Percentiles rank a stretch among this genome's conserved stretches.
Evolutionary conservation across 2,329 filamentous ascomycete species (phyloP).

Genomic region (Canariomyces notabilis): DNA sequence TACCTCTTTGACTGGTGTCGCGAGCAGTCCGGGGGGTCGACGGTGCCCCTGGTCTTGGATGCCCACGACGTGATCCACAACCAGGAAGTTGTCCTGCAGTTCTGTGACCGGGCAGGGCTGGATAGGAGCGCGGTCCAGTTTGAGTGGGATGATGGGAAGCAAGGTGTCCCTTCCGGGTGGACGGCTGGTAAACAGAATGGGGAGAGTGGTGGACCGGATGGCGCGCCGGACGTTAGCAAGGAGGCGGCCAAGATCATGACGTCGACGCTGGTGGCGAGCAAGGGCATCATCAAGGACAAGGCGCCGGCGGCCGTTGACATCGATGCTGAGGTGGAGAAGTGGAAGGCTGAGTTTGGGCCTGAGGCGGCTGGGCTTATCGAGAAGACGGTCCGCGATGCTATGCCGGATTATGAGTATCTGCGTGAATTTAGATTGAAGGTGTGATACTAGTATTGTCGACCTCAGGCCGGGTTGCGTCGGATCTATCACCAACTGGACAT

Average conservation of each 20-base stretch:
- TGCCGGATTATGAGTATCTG: slow-evolving; percentile 13
- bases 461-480: too few relatives aligned
- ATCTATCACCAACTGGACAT: too few relatives aligned
- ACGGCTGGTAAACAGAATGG: background rate
- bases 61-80: slow-evolving; percentile 8
- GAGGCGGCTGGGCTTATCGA: slow-evolving; percentile 6
- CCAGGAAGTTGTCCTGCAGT: background rate
- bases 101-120: slow-evolving; percentile 5
- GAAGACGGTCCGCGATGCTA: slow-evolving; percentile 1
- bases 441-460: too few relatives aligned
- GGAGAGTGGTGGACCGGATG: background rate
- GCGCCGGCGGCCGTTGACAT: slow-evolving; percentile 4
- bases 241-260: background rate
- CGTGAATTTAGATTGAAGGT: slow-evolving; percentile 2
- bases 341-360: slow-evolving; percentile 11
- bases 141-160: slow-evolving; percentile 3
- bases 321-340: slow-evolving; percentile 9
- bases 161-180: too few relatives aligned
- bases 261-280: slow-evolving; percentile 1
- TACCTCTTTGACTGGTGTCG: background rate
- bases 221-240: too few relatives aligned
- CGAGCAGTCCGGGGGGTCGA: background rate
- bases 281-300: slow-evolving; percentile 9
- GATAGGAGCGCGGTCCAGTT: background rate
- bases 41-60: slow-evolving; percentile 4